phyloP scores from a whole-genome alignment of 768 basidiomycete genomes.

The Pisolithus sp. region DNA sequence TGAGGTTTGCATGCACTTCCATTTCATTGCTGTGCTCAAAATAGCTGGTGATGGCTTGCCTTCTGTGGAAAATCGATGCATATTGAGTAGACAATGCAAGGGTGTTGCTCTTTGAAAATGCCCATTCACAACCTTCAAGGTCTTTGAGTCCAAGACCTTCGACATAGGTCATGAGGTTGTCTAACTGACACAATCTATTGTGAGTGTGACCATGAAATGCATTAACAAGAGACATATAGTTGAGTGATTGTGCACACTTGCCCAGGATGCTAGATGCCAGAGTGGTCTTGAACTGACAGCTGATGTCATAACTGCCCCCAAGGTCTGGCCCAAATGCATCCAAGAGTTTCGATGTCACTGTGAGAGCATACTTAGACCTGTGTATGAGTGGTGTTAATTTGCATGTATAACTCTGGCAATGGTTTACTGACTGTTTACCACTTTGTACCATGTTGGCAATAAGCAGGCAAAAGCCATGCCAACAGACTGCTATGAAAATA shows the following conservation, averaged over 20 bases:
- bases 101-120: constrained; percentile 10
- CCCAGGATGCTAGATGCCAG: constrained; percentile 8
- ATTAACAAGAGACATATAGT: constrained; percentile 6
- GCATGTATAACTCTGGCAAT: no score
- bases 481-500: constrained; percentile 17
- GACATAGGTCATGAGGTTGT: constrained; percentile 9
- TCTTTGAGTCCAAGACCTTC: constrained; percentile 14
- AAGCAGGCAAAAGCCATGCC: constrained; percentile 18
- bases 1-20: no score
- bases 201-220: constrained; percentile 22
- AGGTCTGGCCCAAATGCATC: constrained; percentile 4
- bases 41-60: no score
- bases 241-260: background rate
- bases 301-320: constrained; percentile 17
- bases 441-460: constrained; percentile 21
- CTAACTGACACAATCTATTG: constrained; percentile 15
- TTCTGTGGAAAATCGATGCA: background rate
- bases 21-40: no score
- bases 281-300: constrained; percentile 15
- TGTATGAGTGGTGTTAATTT: no score
- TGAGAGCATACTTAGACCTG: constrained; percentile 19
- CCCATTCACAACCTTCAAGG: constrained; percentile 14
- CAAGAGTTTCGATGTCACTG: constrained; percentile 6
- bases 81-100: background rate
- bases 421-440: constrained; percentile 4